phyloP scores from a whole-genome alignment of 148 eudicot genomes.

The Chenopodium quinoa region DNA sequence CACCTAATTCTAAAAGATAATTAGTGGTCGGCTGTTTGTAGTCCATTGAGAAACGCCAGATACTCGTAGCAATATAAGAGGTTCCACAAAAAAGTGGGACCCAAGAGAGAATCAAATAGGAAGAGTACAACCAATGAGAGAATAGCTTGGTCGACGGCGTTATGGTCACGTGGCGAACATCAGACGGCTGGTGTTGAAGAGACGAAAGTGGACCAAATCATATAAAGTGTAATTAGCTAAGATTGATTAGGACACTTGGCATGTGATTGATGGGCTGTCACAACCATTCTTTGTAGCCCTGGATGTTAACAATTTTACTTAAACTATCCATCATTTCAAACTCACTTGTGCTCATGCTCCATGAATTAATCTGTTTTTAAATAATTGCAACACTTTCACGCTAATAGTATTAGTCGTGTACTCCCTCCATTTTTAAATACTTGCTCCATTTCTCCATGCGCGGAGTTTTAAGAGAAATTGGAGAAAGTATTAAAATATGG shows the following conservation, averaged over 20 bases:
- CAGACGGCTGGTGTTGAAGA: slow-evolving; percentile 6
- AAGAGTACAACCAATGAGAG: neutral
- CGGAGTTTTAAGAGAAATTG: too few relatives aligned
- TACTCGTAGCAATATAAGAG: neutral
- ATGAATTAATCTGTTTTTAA: too few relatives aligned
- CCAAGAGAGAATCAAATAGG: neutral
- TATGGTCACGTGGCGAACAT: slow-evolving; percentile 28
- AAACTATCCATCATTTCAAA: too few relatives aligned
- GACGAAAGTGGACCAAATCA: neutral
- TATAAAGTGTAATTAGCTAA: neutral
- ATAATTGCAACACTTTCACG: too few relatives aligned
- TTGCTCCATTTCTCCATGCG: too few relatives aligned
- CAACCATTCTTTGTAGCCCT: neutral
- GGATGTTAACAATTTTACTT: neutral
- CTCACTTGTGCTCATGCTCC: too few relatives aligned
- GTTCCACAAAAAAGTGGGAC: neutral
- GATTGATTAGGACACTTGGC: slow-evolving; percentile 16
- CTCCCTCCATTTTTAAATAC: too few relatives aligned
- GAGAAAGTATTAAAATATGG: too few relatives aligned
- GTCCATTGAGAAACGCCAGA: neutral
- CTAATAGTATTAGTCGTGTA: too few relatives aligned
- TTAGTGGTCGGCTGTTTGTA: too few relatives aligned
- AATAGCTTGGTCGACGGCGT: neutral
- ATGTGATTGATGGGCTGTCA: slow-evolving; percentile 16
- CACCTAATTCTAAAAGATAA: too few relatives aligned